A percentile compares a stretch with the other conserved stretches of the same genome.
Evolutionary conservation across 352 stramenopile genomes (phyloP).

Genomic region (Elongisporangium undulatum): DNA sequence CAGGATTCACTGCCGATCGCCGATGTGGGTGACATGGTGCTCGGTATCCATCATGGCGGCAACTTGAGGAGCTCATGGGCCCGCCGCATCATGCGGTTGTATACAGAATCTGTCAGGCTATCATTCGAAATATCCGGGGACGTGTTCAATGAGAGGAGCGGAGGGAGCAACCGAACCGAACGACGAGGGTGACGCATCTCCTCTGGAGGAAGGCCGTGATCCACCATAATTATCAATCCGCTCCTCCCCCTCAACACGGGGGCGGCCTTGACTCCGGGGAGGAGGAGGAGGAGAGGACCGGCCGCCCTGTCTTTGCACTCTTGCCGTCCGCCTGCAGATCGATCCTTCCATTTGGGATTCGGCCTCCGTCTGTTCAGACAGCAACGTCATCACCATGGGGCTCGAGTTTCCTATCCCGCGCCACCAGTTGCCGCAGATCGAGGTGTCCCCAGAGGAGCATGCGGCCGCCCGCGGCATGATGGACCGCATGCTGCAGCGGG

Average conservation of each 20-base stretch:
- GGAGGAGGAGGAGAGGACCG: not conserved
- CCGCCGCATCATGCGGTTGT: too few species aligned
- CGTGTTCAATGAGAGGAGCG: not conserved
- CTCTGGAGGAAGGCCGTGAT: not conserved
- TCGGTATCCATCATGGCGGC: too few species aligned
- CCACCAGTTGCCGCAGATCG: slow-evolving; percentile 33
- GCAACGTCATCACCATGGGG: slow-evolving; percentile 25
- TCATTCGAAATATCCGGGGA: too few species aligned
- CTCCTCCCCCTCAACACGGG: not conserved
- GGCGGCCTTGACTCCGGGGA: not conserved
- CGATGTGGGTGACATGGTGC: not conserved
- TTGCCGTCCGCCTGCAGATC: not conserved
- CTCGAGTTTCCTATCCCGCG: slow-evolving; percentile 46
- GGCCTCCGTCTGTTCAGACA: not conserved
- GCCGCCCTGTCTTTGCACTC: not conserved
- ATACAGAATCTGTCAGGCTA: too few species aligned
- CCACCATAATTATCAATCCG: not conserved
- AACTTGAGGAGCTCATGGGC: too few species aligned
- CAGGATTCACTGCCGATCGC: not conserved
- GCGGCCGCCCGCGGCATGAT: slow-evolving; percentile 31
- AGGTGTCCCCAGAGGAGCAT: slow-evolving; percentile 31
- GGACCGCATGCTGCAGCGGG: slow-evolving; percentile 33
- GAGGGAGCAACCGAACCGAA: not conserved
- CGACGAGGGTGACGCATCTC: not conserved
- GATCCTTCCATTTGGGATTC: not conserved